A percentile compares a stretch with the other conserved stretches of the same genome.
Evolutionary conservation across 1,284 basidiomycete species (phyloP).

Genomic region (Cryptococcus sp.): DNA sequence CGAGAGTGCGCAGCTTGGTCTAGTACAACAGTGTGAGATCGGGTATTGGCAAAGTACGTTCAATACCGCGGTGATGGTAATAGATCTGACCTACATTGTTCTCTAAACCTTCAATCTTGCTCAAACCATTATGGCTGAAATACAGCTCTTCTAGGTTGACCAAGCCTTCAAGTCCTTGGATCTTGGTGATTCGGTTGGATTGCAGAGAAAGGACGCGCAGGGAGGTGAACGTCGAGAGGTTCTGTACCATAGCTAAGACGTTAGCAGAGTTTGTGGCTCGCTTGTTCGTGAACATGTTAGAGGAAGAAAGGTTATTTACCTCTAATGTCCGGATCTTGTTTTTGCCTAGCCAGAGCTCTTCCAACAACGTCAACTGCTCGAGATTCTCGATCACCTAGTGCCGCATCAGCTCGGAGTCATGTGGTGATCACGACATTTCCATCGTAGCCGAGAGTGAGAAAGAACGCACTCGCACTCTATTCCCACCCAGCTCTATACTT

Average conservation of each 20-base stretch:
- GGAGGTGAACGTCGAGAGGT: conserved; percentile 65
- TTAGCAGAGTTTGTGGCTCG: conserved; percentile 12
- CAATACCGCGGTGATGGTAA: neutral
- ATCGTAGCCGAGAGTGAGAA: neutral
- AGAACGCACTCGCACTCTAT: conserved; percentile 72
- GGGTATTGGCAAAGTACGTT: neutral
- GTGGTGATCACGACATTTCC: neutral
- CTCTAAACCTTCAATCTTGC: conserved; percentile 80
- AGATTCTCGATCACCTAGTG: conserved; percentile 81
- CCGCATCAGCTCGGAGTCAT: neutral
- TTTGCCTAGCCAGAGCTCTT: conserved; percentile 96
- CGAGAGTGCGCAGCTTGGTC: conserved; percentile 79
- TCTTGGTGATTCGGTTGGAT: conserved; percentile 87
- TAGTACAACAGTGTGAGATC: conserved; percentile 41
- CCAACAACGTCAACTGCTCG: conserved; percentile 75
- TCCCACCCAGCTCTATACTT: conserved; percentile 91
- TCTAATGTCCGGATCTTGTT: conserved; percentile 91
- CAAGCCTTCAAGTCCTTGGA: conserved; percentile 75
- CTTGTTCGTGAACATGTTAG: neutral
- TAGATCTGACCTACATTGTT: conserved; percentile 63
- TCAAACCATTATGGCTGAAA: conserved; percentile 89
- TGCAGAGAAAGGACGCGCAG: conserved; percentile 84
- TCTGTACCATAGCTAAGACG: conserved; percentile 47
- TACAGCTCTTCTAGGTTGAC: conserved; percentile 85
- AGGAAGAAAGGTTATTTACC: conserved; percentile 54